Evolutionary conservation across 768 basidiomycete species (phyloP).

Genomic region (Thelephora aurantiotincta): DNA sequence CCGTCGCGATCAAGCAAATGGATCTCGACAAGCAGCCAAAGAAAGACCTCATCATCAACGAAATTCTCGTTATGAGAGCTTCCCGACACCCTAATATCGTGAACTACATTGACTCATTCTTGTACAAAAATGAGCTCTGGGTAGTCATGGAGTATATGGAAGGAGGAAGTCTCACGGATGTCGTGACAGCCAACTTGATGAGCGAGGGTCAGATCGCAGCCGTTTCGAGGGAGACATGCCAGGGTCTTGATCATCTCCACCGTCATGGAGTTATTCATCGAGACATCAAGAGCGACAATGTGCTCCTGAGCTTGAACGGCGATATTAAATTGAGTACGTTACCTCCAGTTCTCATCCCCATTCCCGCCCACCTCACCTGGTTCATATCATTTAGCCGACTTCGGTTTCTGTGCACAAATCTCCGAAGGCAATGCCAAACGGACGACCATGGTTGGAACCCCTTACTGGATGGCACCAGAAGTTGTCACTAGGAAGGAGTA

Average conservation of each 20-base stretch:
- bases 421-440: conserved; percentile 76
- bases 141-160: conserved; percentile 99
- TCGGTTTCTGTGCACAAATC: conserved; percentile 97
- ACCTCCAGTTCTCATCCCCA: not conserved
- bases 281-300: conserved; percentile 98
- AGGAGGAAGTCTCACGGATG: conserved; percentile 87
- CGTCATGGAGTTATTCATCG: conserved; percentile 95
- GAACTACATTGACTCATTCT: conserved; percentile 97
- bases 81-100: conserved; percentile 96
- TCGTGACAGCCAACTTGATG: conserved; percentile 93
- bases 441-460: conserved; percentile 97
- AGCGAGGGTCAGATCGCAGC: conserved; percentile 98
- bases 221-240: conserved; percentile 82
- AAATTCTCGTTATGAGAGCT: conserved; percentile 97
- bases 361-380: not conserved
- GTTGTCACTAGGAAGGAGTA: conserved; percentile 97
- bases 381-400: conserved; percentile 56
- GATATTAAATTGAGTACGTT: conserved; percentile 96
- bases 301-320: conserved; percentile 80
- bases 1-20: conserved; percentile 99
- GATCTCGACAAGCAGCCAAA: conserved; percentile 99
- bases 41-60: conserved; percentile 99
- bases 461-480: conserved; percentile 99
- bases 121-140: conserved; percentile 97
- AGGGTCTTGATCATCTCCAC: conserved; percentile 91